phyloP scores from a whole-genome alignment of 2,329 filamentous ascomycete species.

The Podosphaera leucotricha region DNA sequence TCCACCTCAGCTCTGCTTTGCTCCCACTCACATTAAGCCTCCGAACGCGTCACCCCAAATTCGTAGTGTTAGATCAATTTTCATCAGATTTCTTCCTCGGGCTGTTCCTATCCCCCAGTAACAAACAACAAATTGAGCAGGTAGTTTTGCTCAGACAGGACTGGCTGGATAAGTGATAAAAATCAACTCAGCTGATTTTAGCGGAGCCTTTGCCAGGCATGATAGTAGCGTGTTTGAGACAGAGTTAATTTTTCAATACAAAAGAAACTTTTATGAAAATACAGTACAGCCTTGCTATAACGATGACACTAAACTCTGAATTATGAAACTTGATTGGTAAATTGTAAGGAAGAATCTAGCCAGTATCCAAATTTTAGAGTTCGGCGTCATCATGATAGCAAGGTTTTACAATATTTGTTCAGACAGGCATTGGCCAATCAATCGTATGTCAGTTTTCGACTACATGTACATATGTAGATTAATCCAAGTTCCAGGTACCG shows the following conservation, averaged over 20 bases:
- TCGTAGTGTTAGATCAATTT: too few relatives aligned
- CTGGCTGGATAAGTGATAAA: too few relatives aligned
- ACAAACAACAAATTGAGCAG: too few relatives aligned
- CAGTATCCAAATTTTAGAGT: background rate
- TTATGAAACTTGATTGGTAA: background rate
- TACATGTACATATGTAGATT: too few relatives aligned
- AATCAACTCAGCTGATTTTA: too few relatives aligned
- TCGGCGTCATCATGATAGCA: background rate
- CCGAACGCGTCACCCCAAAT: too few relatives aligned
- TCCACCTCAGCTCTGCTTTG: too few relatives aligned
- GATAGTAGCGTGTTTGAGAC: background rate
- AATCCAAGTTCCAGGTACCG: background rate
- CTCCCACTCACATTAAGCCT: too few relatives aligned
- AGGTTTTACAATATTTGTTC: background rate
- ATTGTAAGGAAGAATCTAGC: background rate
- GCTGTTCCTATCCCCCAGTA: too few relatives aligned
- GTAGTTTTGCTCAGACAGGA: too few relatives aligned
- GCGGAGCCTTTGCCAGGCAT: too few relatives aligned
- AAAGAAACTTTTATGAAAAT: background rate
- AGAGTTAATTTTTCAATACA: background rate
- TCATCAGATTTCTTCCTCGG: too few relatives aligned
- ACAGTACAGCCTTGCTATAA: background rate
- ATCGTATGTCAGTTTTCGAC: background rate
- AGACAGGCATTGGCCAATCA: background rate
- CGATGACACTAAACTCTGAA: background rate